Evolutionary conservation across 2,329 filamentous ascomycete genomes (phyloP).

Genomic region (Gaeumannomyces sp.): DNA sequence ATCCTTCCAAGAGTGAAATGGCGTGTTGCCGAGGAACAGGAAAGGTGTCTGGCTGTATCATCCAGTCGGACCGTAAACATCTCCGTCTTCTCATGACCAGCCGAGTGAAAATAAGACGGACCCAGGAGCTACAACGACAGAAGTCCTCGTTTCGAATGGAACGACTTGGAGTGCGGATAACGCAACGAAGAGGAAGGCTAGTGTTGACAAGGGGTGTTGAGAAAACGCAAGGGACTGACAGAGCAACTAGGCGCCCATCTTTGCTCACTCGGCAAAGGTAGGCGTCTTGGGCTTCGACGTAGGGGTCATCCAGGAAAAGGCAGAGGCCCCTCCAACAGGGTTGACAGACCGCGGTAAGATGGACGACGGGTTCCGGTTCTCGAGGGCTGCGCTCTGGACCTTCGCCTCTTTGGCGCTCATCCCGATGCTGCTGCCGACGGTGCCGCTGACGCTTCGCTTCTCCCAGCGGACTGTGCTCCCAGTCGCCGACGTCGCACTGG

Average conservation of each 20-base stretch:
- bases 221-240: background rate
- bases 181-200: background rate
- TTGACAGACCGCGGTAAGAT: conserved; percentile 59
- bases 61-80: background rate
- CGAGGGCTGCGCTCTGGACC: conserved; percentile 19
- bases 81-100: background rate
- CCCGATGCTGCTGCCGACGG: conserved; percentile 28
- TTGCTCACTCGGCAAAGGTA: conserved; percentile 27
- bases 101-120: background rate
- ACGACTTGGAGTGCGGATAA: background rate
- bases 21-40: background rate
- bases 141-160: background rate
- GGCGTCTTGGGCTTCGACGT: conserved; percentile 35
- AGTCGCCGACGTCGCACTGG: conserved; percentile 2
- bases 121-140: background rate
- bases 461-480: conserved; percentile 40
- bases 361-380: conserved; percentile 30
- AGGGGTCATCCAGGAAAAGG: conserved; percentile 85
- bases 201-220: background rate
- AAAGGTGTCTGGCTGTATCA: background rate
- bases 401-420: conserved; percentile 29
- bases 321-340: conserved; percentile 84
- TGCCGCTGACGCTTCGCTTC: conserved; percentile 40
- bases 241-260: background rate
- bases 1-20: conserved; percentile 2